Evolutionary conservation across 208 protist genomes (phyloP).

Genomic region (Angomonas deanei): DNA sequence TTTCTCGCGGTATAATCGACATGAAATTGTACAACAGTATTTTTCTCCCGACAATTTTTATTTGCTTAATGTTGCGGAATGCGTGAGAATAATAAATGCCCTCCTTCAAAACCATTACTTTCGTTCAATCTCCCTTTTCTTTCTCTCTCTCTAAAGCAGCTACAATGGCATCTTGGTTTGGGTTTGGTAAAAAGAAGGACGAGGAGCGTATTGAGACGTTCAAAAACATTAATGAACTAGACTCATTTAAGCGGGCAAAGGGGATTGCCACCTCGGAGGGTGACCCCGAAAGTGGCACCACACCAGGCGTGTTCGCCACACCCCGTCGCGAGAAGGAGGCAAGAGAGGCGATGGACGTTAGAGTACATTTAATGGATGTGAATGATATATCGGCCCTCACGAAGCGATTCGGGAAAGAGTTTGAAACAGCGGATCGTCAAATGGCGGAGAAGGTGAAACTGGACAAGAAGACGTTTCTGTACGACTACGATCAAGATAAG

Average conservation of each 20-base stretch:
- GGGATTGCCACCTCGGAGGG: no score
- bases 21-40: not conserved
- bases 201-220: not conserved
- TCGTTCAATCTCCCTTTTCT: conserved; percentile 6
- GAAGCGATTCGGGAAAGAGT: conserved; percentile 40
- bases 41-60: not conserved
- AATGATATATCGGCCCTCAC: conserved; percentile 66
- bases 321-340: not conserved
- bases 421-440: conserved; percentile 40
- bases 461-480: conserved; percentile 21
- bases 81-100: no score
- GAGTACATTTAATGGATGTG: conserved; percentile 39
- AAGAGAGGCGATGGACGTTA: conserved; percentile 19
- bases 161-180: conserved; percentile 7
- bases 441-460: conserved; percentile 37
- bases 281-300: not conserved
- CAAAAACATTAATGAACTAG: not conserved
- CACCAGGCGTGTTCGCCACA: not conserved
- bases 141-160: not conserved
- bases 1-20: conserved; percentile 1
- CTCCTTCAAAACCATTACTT: not conserved
- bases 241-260: not conserved
- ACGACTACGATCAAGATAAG: conserved; percentile 73
- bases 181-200: conserved; percentile 1
- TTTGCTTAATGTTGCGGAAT: no score